These are phyloP conservation scores for Trichosporon sp. DNA, from an alignment of 1,284 basidiomycete genomes.

Conservation along the genomic window DNA sequence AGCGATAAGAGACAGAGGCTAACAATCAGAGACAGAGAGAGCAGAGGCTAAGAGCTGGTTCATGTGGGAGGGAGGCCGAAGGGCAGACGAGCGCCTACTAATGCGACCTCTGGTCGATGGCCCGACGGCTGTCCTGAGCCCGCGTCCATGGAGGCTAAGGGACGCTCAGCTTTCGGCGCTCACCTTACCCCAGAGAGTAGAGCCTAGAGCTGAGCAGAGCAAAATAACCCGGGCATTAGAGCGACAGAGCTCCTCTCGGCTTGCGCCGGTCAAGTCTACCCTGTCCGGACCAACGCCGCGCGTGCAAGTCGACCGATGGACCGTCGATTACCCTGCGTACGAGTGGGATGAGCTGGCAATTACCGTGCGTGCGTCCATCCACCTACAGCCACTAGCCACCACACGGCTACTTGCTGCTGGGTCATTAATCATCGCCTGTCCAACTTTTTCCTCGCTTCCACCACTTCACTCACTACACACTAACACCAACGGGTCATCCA, in stretches of 20 bases:
- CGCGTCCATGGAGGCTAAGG: not conserved
- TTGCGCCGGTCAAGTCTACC: not conserved
- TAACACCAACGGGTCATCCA: not conserved
- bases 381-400: too few species aligned
- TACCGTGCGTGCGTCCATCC: not conserved
- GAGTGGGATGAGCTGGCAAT: conserved; percentile 1
- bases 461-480: not conserved
- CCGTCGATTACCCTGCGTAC: not conserved
- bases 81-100: not conserved
- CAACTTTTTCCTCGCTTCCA: not conserved
- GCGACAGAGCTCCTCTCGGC: not conserved
- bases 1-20: too few species aligned
- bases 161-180: not conserved
- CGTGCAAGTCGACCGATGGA: too few species aligned
- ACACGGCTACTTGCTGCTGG: too few species aligned
- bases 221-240: too few species aligned
- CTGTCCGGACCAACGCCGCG: not conserved
- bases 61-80: too few species aligned
- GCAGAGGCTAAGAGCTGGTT: too few species aligned
- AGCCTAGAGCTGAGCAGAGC: not conserved
- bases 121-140: not conserved
- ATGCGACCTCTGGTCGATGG: not conserved
- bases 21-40: too few species aligned
- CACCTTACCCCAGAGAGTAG: not conserved
- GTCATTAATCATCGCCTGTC: not conserved